phyloP scores from a whole-genome alignment of 768 basidiomycete genomes.

The Clavulina sp. region DNA sequence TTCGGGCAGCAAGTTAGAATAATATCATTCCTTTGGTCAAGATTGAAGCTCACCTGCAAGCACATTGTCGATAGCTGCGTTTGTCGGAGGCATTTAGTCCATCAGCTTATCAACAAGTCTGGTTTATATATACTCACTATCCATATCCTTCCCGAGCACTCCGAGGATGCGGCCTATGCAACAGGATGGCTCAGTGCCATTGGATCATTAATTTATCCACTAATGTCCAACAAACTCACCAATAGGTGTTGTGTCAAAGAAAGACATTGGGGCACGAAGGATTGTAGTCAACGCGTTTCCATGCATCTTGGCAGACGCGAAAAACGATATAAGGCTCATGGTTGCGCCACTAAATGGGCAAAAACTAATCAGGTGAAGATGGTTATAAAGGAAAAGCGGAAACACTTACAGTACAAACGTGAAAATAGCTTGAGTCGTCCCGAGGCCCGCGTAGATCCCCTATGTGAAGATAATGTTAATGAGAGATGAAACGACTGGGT shows the following conservation, averaged over 20 bases:
- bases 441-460: slow-evolving; percentile 40
- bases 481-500: not conserved
- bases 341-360: not conserved
- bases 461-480: not conserved
- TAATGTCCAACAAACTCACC: no score
- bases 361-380: not conserved
- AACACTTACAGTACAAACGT: slow-evolving; percentile 37
- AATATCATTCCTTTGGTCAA: not conserved
- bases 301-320: slow-evolving; percentile 45
- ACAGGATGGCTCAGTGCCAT: slow-evolving; percentile 17
- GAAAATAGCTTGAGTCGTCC: slow-evolving; percentile 37
- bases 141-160: slow-evolving; percentile 49
- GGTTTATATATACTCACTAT: slow-evolving; percentile 24
- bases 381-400: not conserved
- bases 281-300: slow-evolving; percentile 35
- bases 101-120: not conserved
- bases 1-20: slow-evolving; percentile 12
- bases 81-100: not conserved
- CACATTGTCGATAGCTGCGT: slow-evolving; percentile 41
- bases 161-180: slow-evolving; percentile 43
- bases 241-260: slow-evolving; percentile 52
- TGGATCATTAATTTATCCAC: not conserved
- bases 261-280: slow-evolving; percentile 56
- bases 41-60: slow-evolving; percentile 28
- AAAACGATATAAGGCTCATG: not conserved